These are phyloP conservation scores for Podaxis sp. DNA, from an alignment of 768 basidiomycete species.

Conservation along the genomic window DNA sequence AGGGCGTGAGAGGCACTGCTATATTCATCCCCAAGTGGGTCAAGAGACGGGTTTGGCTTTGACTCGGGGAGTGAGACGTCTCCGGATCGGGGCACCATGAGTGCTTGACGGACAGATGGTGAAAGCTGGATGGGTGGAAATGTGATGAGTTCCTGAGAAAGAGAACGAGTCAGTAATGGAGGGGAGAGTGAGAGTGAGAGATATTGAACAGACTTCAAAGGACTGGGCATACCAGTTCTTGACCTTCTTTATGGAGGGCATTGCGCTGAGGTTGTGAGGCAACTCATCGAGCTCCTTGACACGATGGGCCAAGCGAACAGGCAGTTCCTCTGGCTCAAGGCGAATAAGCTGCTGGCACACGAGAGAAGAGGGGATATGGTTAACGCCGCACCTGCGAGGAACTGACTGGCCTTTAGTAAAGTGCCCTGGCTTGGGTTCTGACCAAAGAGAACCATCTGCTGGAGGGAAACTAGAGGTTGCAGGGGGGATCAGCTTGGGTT, in stretches of 20 bases:
- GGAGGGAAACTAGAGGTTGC: slow-evolving; percentile 69
- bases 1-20: slow-evolving; percentile 14
- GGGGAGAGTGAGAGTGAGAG: neutral
- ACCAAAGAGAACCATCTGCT: slow-evolving; percentile 98
- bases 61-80: slow-evolving; percentile 64
- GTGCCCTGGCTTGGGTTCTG: slow-evolving; percentile 96
- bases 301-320: slow-evolving; percentile 91
- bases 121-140: slow-evolving; percentile 82
- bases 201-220: slow-evolving; percentile 72
- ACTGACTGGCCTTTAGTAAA: slow-evolving; percentile 87
- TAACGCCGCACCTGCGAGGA: slow-evolving; percentile 61
- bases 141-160: slow-evolving; percentile 76
- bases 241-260: slow-evolving; percentile 92
- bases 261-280: slow-evolving; percentile 86
- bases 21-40: slow-evolving; percentile 37
- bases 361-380: neutral
- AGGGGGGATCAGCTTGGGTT: slow-evolving; percentile 32
- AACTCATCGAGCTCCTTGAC: slow-evolving; percentile 95
- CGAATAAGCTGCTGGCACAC: neutral
- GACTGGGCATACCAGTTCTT: slow-evolving; percentile 99
- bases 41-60: slow-evolving; percentile 75
- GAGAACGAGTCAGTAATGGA: slow-evolving; percentile 13
- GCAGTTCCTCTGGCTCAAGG: slow-evolving; percentile 73
- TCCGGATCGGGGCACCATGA: slow-evolving; percentile 49
- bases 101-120: slow-evolving; percentile 63